A percentile compares a stretch with the other conserved stretches of the same genome.
These are phyloP conservation scores for Saccharomycopsis fodiens DNA, from an alignment of 805 yeast genomes.

Conservation along the genomic window DNA sequence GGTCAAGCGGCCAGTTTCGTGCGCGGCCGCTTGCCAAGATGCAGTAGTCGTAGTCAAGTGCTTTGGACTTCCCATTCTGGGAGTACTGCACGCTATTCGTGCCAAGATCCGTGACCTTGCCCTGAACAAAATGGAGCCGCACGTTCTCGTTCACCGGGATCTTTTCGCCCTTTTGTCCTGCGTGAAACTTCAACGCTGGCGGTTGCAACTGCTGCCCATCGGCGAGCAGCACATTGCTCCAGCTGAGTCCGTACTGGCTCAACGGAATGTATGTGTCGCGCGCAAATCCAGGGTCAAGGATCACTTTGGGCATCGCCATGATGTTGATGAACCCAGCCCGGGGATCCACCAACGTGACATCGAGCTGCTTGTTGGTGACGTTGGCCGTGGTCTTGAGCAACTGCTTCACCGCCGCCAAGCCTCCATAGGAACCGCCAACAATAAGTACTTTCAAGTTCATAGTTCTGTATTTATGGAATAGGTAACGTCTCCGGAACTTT, in stretches of 20 bases:
- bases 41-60: conserved; percentile 36
- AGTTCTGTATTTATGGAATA: not conserved
- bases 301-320: conserved; percentile 33
- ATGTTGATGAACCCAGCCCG: conserved; percentile 35
- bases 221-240: conserved; percentile 3
- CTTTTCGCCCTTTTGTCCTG: conserved; percentile 5
- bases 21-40: conserved; percentile 43
- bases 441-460: conserved; percentile 4
- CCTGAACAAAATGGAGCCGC: conserved; percentile 16
- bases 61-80: not conserved
- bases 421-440: conserved; percentile 17
- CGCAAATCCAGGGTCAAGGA: conserved; percentile 33
- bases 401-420: conserved; percentile 11
- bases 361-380: conserved; percentile 15
- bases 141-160: conserved; percentile 7
- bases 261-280: conserved; percentile 28
- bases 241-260: conserved; percentile 24
- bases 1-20: conserved; percentile 48
- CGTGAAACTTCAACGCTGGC: not conserved
- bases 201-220: not conserved
- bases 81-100: not conserved
- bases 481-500: not conserved
- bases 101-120: conserved; percentile 9
- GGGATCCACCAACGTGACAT: conserved; percentile 32
- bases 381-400: conserved; percentile 6